Percentiles rank a stretch among this genome's conserved stretches.
Conservation (phyloP, 148 eudicot genomes). For the Rhododendron vialii region DNA sequence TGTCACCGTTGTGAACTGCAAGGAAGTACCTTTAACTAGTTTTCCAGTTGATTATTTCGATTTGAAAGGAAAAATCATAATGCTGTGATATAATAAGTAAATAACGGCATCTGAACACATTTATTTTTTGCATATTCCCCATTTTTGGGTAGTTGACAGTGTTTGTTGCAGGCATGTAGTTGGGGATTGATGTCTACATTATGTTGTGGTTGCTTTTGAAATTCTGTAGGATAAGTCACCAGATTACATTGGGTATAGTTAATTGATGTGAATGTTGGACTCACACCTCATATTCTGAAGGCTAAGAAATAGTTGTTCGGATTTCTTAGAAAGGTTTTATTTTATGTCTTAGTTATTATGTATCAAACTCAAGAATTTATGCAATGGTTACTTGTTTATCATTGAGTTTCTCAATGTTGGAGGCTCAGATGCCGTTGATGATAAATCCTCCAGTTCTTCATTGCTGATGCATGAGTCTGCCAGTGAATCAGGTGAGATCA, state of each 20-base stretch:
- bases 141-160: background rate
- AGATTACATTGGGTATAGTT: background rate
- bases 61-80: background rate
- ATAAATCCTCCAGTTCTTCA: slow-evolving; percentile 12
- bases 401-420: slow-evolving; percentile 13
- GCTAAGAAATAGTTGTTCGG: background rate
- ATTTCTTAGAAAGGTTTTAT: background rate
- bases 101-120: background rate
- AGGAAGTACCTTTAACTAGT: background rate
- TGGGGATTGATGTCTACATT: background rate
- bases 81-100: background rate
- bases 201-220: background rate
- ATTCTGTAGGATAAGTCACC: background rate
- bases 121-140: background rate
- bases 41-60: background rate
- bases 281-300: background rate
- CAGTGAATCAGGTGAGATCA: slow-evolving; percentile 12
- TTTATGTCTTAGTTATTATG: background rate
- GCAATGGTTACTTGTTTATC: background rate
- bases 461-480: slow-evolving; percentile 20
- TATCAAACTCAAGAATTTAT: background rate
- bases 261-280: background rate
- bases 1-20: background rate
- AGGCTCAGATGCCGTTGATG: slow-evolving; percentile 35
- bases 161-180: background rate